Percentiles rank a stretch among this genome's conserved stretches.
phyloP scores from a whole-genome alignment of 2,329 filamentous ascomycete species.

The Ilyonectria mors-panacis region DNA sequence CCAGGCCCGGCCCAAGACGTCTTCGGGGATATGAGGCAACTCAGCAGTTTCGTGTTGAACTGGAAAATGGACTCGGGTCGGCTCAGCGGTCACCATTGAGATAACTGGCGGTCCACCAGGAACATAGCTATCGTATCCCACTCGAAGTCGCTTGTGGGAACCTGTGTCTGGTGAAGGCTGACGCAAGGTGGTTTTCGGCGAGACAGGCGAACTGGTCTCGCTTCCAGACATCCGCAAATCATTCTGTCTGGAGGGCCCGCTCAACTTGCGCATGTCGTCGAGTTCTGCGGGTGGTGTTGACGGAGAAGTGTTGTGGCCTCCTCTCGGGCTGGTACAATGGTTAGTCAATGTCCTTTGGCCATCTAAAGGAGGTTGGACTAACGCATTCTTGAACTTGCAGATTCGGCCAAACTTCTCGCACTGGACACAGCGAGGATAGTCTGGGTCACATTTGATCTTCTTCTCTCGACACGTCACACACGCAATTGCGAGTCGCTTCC shows the following conservation, averaged over 20 bases:
- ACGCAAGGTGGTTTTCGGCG: constrained; percentile 58
- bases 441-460: constrained; percentile 97
- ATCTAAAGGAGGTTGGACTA: constrained; percentile 59
- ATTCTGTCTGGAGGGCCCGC: constrained; percentile 49
- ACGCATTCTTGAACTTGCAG: constrained; percentile 91
- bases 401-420: constrained; percentile 91
- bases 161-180: constrained; percentile 53
- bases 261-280: constrained; percentile 59
- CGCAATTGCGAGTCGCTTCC: constrained; percentile 92
- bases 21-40: constrained; percentile 64
- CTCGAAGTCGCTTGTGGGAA: constrained; percentile 65
- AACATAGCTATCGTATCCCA: constrained; percentile 63
- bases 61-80: constrained; percentile 53
- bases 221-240: constrained; percentile 60
- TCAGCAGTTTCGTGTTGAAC: constrained; percentile 58
- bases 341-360: constrained; percentile 30
- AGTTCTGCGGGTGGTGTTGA: constrained; percentile 66
- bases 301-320: constrained; percentile 71
- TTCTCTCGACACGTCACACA: constrained; percentile 95
- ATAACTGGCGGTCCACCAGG: constrained; percentile 52
- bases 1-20: constrained; percentile 65
- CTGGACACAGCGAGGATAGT: constrained; percentile 88
- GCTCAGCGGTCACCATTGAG: constrained; percentile 53
- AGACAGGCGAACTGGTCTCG: constrained; percentile 64
- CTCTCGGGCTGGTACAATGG: constrained; percentile 63